Base-by-base conservation (phyloP, 176 grass and related monocot species). In the Calamus simplicifolius region DNA sequence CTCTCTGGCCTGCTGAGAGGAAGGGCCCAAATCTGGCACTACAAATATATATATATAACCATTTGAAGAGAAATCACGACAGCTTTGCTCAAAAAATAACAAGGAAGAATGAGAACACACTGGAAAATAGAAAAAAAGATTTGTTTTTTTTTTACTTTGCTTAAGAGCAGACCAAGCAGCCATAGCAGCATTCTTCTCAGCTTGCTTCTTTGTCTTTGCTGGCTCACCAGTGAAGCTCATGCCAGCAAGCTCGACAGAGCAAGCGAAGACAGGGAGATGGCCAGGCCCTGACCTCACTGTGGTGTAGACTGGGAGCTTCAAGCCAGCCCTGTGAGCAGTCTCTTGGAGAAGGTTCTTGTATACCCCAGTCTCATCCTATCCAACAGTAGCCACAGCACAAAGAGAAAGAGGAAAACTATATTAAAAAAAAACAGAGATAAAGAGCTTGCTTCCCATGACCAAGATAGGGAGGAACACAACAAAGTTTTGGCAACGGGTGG, bases 301-400 rank as follows among this genome's bases (percentile, higher is more conserved):
- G 51, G 91, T 95, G 77, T 95, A 95, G 4, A 78, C 59, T 3
- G 91, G 91, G 52, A 95, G 71, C 67, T 84, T 87, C 30, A 90
- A 53, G 35, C 91, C 91, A 18, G 86, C 91, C 51, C 86, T 70
- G 56, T 90, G 91, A 50, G 91, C 86, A 13, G 86, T 90, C 64
- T 95, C 91, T 77, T 95, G 91, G 54, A 95, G 61, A 55, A 95
- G 63, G 73, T 95, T 95, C 80, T 95, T 95, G 84, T 87, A 90
- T 59, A 95, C 83, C 73, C 91, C 91, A 15, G 86, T 95, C 83
- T 95, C 91, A 74, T 95, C 91, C 86, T 95, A 16, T 19, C 53
- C 31, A 54, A n/a, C 50, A 61, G 18, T 4, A 61, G 23, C 30
- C 15, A 7, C 27, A 31, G 13, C 8, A 43, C 35, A 43, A 43